Evolutionary conservation across 2,329 filamentous ascomycete genomes (phyloP), one percentile per base, ranked within the genome.

Genomic region (Epichloe festucae): DNA sequence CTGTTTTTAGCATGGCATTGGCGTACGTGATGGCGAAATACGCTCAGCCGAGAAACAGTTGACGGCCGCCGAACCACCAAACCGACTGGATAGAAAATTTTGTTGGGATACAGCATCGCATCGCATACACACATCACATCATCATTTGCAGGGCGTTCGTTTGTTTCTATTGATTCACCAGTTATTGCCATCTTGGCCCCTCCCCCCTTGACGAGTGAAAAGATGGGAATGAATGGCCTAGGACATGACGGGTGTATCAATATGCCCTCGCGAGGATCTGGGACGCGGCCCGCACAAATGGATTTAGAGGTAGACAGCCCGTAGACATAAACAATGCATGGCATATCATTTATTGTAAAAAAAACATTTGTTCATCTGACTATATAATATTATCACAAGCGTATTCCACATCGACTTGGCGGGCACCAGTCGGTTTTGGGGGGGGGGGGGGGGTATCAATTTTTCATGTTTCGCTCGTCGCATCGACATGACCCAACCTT

Each of bases 11-110:
- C 36, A 61, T 60, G 51, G 70, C 65, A 45, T 59, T 65, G 53
- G 62, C 70, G 61, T 75, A 74, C 60, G 57, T 70, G 61, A 67
- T 65, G 62, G 67, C 66, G 59, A 62, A 55, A 57, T 54, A 60
- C 51, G 56, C 58, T 55, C 52, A 56, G 53, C 55, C 23, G 31
- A 17, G 21, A 44, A 41, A 27, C 38, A 23, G 19, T 34, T 40
- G 40, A 35, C 15, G 15, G 46, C 41, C 35, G 35, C 15, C 23
- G n/a, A 23, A 19, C 27, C 38, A 44, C 41, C 40, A 27, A 35
- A 17, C 15, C 31, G 40, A 54, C 51, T 39, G 55, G 57, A 59
- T 66, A 66, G 62, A 58, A 52, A 52, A 52, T 53, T 52, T 52
- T 52, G 41, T 48, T 47, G 41, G 34, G 35, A 51, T 15, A 19